These are phyloP conservation scores for Boletus mariae DNA, from an alignment of 1,284 basidiomycete species.

Conservation along the genomic window DNA sequence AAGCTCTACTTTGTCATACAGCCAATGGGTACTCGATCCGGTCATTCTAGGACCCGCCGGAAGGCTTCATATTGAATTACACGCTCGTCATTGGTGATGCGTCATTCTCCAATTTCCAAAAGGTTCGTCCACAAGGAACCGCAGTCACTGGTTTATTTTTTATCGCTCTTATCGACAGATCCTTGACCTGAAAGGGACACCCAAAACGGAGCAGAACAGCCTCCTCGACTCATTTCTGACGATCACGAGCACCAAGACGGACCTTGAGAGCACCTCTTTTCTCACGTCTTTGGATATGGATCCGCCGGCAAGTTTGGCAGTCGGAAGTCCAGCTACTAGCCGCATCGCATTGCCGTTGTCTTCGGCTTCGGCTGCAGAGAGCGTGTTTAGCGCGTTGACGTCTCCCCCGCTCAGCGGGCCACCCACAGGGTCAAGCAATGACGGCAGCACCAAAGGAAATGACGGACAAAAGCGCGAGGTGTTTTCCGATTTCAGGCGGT, in stretches of 20 bases:
- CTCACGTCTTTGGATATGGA: constrained; percentile 94
- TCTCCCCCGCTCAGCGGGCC: constrained; percentile 58
- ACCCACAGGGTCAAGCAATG: constrained; percentile 47
- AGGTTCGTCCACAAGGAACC: constrained; percentile 47
- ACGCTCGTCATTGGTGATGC: constrained; percentile 89
- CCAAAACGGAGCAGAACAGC: constrained; percentile 81
- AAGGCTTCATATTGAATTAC: constrained; percentile 93
- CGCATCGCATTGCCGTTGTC: constrained; percentile 50
- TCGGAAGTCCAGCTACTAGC: constrained; percentile 58
- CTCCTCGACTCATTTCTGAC: constrained; percentile 90
- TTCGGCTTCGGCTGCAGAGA: constrained; percentile 38
- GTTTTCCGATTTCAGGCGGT: constrained; percentile 80
- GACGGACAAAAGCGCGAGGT: constrained; percentile 64
- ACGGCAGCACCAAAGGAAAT: constrained; percentile 38
- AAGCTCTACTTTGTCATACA: constrained; percentile 27
- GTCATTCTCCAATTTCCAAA: constrained; percentile 96
- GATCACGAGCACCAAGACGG: constrained; percentile 83
- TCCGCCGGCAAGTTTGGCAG: constrained; percentile 48
- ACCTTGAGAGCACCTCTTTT: constrained; percentile 86
- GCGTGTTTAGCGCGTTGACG: constrained; percentile 54
- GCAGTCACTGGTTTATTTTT: constrained; percentile 4
- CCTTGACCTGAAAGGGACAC: constrained; percentile 91
- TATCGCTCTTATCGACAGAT: constrained; percentile 52
- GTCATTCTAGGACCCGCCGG: constrained; percentile 69
- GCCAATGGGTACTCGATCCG: background rate